A percentile compares a stretch with the other conserved stretches of the same genome.
These are phyloP conservation scores for Eutrema heterophyllum DNA, from an alignment of 345 rosid genomes.

Conservation along the genomic window DNA sequence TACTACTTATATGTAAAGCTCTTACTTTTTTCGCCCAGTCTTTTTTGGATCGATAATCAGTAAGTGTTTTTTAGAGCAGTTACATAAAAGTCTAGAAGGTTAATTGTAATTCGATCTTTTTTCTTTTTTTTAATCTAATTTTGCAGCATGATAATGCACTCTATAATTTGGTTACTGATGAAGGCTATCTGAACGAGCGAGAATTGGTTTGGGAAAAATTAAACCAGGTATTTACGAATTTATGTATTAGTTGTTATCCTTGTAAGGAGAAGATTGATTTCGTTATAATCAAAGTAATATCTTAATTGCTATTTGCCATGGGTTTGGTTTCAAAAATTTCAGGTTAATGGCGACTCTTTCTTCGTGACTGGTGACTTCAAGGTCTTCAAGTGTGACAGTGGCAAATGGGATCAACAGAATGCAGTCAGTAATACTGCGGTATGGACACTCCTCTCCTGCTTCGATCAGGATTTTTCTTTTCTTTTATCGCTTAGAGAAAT, in stretches of 20 bases:
- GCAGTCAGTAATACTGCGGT: constrained; percentile 63
- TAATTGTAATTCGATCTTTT: background rate
- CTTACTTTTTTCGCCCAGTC: background rate
- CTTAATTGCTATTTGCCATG: background rate
- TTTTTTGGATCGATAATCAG: background rate
- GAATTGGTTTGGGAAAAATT: constrained; percentile 92
- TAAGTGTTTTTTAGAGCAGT: background rate
- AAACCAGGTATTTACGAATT: constrained; percentile 51
- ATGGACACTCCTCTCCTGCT: constrained; percentile 16
- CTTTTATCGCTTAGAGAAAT: no score
- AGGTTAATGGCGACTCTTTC: constrained; percentile 83
- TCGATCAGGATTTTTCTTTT: background rate
- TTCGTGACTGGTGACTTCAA: constrained; percentile 69
- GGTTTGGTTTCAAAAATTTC: constrained; percentile 18
- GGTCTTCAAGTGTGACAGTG: constrained; percentile 62
- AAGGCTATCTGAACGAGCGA: constrained; percentile 69
- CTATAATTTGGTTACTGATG: constrained; percentile 82
- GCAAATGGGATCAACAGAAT: constrained; percentile 61
- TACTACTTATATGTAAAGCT: constrained; percentile 9
- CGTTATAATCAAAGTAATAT: background rate
- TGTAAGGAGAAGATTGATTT: background rate
- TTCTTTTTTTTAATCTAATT: constrained; percentile 21
- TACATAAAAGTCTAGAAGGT: background rate
- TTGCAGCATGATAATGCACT: constrained; percentile 68
- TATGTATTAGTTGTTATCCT: no score